These are phyloP conservation scores for Angomonas deanei DNA, from an alignment of 208 protist species.

Conservation along the genomic window DNA sequence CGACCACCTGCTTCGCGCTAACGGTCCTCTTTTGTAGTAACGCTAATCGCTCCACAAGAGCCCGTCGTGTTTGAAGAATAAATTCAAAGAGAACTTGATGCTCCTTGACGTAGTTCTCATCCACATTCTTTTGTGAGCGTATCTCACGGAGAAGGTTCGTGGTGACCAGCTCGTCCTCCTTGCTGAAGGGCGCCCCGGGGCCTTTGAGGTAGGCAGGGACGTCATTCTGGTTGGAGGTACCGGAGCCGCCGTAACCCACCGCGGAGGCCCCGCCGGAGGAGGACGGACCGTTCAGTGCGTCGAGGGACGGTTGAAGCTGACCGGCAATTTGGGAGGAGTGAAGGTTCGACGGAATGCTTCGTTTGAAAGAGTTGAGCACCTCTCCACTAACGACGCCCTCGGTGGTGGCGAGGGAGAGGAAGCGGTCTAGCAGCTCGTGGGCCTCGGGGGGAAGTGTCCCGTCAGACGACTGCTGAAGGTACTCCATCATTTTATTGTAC, in stretches of 20 bases:
- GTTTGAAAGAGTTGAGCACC: slow-evolving; percentile 49
- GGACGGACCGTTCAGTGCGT: background rate
- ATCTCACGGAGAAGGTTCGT: slow-evolving; percentile 24
- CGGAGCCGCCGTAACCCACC: background rate
- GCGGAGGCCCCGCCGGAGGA: too few species aligned
- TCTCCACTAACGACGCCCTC: slow-evolving; percentile 32
- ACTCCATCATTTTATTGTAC: slow-evolving; percentile 60
- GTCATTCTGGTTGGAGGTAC: background rate
- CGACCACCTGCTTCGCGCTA: slow-evolving; percentile 61
- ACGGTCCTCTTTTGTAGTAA: slow-evolving; percentile 44
- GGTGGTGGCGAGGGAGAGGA: slow-evolving; percentile 41
- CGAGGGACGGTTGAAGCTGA: background rate
- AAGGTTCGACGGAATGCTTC: slow-evolving; percentile 39
- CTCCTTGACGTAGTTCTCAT: slow-evolving; percentile 64
- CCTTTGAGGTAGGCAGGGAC: background rate
- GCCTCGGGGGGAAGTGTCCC: slow-evolving; percentile 22
- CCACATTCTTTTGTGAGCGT: slow-evolving; percentile 16
- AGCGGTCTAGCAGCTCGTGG: slow-evolving; percentile 31
- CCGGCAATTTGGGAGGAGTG: background rate
- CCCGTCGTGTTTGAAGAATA: slow-evolving; percentile 65
- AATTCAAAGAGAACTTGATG: slow-evolving; percentile 74
- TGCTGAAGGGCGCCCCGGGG: too few species aligned
- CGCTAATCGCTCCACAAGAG: slow-evolving; percentile 59
- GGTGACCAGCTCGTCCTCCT: slow-evolving; percentile 18
- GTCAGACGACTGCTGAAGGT: slow-evolving; percentile 38